Conservation (phyloP, 2,329 filamentous ascomycete species). For the Periconia sp. region DNA sequence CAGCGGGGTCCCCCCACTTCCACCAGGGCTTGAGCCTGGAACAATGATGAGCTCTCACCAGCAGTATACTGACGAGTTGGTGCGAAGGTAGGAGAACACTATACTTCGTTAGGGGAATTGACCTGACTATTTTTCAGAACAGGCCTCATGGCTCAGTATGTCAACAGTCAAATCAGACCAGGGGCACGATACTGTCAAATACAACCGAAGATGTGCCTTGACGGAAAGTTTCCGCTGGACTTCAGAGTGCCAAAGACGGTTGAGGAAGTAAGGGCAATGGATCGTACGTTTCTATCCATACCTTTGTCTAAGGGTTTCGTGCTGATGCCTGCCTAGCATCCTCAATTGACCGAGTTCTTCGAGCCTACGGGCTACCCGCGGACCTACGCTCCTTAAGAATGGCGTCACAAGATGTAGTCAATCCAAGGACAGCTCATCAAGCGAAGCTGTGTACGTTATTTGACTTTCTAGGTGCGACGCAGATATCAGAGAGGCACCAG, state of each 20-base stretch:
- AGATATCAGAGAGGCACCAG: slow-evolving; percentile 24
- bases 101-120: neutral
- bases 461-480: slow-evolving; percentile 31
- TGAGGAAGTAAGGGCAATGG: slow-evolving; percentile 30
- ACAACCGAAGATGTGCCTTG: slow-evolving; percentile 39
- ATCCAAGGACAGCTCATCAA: slow-evolving; percentile 20
- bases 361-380: slow-evolving; percentile 30
- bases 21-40: slow-evolving; percentile 19
- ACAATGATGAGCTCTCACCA: slow-evolving; percentile 13
- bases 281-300: slow-evolving; percentile 16
- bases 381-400: slow-evolving; percentile 26
- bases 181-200: slow-evolving; percentile 29
- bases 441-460: slow-evolving; percentile 31
- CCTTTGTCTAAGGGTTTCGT: neutral
- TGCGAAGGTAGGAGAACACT: slow-evolving; percentile 18
- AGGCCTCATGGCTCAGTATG: slow-evolving; percentile 31
- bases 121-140: slow-evolving; percentile 15
- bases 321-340: slow-evolving; percentile 18
- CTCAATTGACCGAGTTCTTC: slow-evolving; percentile 34
- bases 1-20: slow-evolving; percentile 10
- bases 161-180: slow-evolving; percentile 32
- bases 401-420: slow-evolving; percentile 14
- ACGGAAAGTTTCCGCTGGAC: slow-evolving; percentile 37
- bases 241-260: slow-evolving; percentile 30
- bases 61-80: slow-evolving; percentile 23